Base-by-base conservation (phyloP, 1,284 basidiomycete species). In the Cutaneotrichosporon curvatum region DNA sequence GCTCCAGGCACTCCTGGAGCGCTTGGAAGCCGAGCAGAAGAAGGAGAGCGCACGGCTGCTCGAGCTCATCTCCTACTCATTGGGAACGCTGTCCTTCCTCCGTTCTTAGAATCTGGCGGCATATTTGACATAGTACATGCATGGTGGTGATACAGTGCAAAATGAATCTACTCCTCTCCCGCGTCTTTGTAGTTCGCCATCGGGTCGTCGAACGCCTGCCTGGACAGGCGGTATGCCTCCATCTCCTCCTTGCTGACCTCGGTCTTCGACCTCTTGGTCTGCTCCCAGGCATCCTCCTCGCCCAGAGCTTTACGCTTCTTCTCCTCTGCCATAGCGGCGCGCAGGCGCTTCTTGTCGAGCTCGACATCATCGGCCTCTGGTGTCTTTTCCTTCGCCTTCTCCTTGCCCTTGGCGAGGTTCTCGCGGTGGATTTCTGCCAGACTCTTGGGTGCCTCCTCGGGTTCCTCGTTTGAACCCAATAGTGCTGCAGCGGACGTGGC, bases 181-280 rank as follows among this genome's bases (percentile, higher is more conserved):
- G 41, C 50, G 43, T 69, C 71, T 51, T 69, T 55, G 56, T 70
- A 70, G 49, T 72, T 72, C 2, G 71, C 67, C 72, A 73, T 73
- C 2, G 72, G 72, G 56, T 73, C 72, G 45, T 72, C 72, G 56
- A 58, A 72, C 3, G 62, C 57, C 41, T 61, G 56, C 48, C 58
- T 59, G 7, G 62, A 58, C 37, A 72, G 54, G 30, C 72, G 60
- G 48, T 73, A 73, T 9, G 72, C 72, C 63, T 73, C 90, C 50
- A 96, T 79, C 64, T 96, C 83, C 67, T 92, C 91, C 71, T 96
- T 89, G 2, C 87, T 85, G 21, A 96, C 86, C 39, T 91, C 87
- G 57, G 73, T 78, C 45, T 73, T 71, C 30, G 57, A 55, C 61
- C 70, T 70, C 57, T 73, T 74, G 25, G 62, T 62, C 39, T 60